Evolutionary conservation across 192 early-diverging fungal species (phyloP).

Genomic region (Backusella tarrabulga): DNA sequence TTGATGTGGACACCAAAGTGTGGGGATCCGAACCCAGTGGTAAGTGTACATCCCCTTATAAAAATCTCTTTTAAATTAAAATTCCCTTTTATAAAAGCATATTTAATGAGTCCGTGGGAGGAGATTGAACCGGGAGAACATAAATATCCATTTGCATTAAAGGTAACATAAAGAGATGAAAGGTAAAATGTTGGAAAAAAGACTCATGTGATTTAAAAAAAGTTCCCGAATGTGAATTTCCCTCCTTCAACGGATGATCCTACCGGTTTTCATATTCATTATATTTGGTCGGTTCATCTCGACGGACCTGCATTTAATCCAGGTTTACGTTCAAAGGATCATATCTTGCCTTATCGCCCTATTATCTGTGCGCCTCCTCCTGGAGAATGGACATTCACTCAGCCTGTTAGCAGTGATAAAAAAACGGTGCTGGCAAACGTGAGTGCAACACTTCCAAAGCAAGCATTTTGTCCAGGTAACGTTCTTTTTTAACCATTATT

Average conservation of each 20-base stretch:
- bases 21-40: constrained; percentile 33
- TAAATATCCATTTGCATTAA: constrained; percentile 41
- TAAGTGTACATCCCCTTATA: not conserved
- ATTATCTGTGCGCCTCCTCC: constrained; percentile 36
- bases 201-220: not conserved
- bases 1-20: constrained; percentile 28
- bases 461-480: constrained; percentile 40
- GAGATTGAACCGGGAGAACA: constrained; percentile 30
- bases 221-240: constrained; percentile 43
- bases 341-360: constrained; percentile 32
- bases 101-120: constrained; percentile 28
- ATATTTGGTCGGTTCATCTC: constrained; percentile 34
- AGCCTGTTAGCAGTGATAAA: constrained; percentile 24
- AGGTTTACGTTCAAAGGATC: constrained; percentile 24
- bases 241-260: constrained; percentile 41
- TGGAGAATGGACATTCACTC: constrained; percentile 29
- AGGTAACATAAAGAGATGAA: constrained; percentile 19
- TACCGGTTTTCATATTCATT: constrained; percentile 25
- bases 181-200: not conserved
- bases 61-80: not conserved
- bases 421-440: constrained; percentile 31
- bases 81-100: constrained; percentile 12
- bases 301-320: constrained; percentile 30
- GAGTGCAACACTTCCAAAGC: constrained; percentile 21
- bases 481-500: not conserved